A percentile compares a stretch with the other conserved stretches of the same genome.
phyloP scores from a whole-genome alignment of 805 yeast species.

The Cyberlindnera xylosilytica region DNA sequence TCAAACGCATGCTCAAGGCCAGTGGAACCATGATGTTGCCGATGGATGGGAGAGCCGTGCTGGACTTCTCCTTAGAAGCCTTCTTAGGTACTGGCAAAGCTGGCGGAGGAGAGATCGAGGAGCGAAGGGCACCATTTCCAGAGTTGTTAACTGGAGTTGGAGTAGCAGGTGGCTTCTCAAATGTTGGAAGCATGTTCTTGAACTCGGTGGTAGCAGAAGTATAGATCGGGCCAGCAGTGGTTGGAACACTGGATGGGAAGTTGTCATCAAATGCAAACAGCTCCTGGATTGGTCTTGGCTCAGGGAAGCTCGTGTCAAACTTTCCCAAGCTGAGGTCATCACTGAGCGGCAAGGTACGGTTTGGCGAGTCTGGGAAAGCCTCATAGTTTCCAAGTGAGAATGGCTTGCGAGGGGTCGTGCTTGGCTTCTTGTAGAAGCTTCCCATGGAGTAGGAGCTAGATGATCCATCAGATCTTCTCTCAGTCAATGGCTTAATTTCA shows the following conservation, averaged over 20 bases:
- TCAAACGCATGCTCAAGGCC: slow-evolving; percentile 2
- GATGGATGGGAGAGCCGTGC: slow-evolving; percentile 1
- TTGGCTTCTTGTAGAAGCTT: slow-evolving; percentile 2
- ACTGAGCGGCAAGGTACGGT: slow-evolving; percentile 4
- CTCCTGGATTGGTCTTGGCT: slow-evolving; percentile 18
- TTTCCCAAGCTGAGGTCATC: slow-evolving; percentile 15
- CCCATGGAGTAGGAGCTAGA: slow-evolving; percentile 4
- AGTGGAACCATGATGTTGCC: neutral
- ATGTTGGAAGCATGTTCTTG: neutral
- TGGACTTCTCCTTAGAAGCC: neutral
- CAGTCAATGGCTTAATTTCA: slow-evolving; percentile 5
- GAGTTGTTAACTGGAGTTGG: no score
- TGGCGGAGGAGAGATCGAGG: neutral
- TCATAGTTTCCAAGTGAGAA: neutral
- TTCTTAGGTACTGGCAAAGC: neutral
- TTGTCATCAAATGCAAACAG: slow-evolving; percentile 15
- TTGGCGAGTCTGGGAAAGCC: neutral
- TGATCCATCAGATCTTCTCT: slow-evolving; percentile 1
- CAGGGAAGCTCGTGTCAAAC: slow-evolving; percentile 21
- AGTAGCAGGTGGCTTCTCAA: neutral
- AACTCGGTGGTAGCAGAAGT: neutral
- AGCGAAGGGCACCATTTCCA: no score
- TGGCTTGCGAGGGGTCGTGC: neutral
- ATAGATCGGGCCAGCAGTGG: neutral
- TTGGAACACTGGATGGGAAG: slow-evolving; percentile 14